Percentiles rank a stretch among this genome's conserved stretches.
These are phyloP conservation scores for Amanita inopinata DNA, from an alignment of 768 basidiomycete species.

Conservation along the genomic window DNA sequence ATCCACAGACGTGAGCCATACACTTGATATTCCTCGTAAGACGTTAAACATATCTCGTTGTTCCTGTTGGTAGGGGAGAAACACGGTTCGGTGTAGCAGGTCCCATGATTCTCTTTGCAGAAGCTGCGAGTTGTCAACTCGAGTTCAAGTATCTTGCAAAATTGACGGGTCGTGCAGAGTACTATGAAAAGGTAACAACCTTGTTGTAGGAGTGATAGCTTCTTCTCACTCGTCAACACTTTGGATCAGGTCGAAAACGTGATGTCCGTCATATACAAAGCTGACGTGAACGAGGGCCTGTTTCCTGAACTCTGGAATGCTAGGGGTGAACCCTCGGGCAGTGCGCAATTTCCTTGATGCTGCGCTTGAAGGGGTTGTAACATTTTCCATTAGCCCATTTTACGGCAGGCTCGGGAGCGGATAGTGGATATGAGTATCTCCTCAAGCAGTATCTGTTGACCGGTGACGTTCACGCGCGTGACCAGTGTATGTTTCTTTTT, in stretches of 20 bases:
- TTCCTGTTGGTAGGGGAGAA: constrained; percentile 20
- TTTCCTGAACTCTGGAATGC: constrained; percentile 24
- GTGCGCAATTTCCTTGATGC: too few species aligned
- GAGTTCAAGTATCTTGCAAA: constrained; percentile 72
- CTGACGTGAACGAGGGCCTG: constrained; percentile 21
- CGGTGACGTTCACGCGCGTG: constrained; percentile 33
- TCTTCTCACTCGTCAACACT: too few species aligned
- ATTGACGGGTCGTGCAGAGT: constrained; percentile 48
- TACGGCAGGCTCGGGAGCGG: constrained; percentile 46
- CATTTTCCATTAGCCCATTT: constrained; percentile 24
- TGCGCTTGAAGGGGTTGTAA: too few species aligned
- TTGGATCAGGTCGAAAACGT: constrained; percentile 22
- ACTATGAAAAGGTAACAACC: constrained; percentile 31
- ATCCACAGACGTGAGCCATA: constrained; percentile 35
- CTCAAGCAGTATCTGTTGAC: constrained; percentile 55
- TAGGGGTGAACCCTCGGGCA: constrained; percentile 16
- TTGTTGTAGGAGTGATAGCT: too few species aligned
- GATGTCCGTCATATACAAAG: constrained; percentile 27
- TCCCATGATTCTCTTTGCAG: constrained; percentile 24
- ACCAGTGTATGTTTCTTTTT: constrained; percentile 39
- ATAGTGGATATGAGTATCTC: constrained; percentile 62
- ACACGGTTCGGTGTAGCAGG: constrained; percentile 23
- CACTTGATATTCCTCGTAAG: background rate
- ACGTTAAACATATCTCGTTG: background rate
- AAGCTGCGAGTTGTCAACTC: constrained; percentile 46